These are phyloP conservation scores for Rubus idaeus DNA, from an alignment of 306 rosid species.

Conservation along the genomic window DNA sequence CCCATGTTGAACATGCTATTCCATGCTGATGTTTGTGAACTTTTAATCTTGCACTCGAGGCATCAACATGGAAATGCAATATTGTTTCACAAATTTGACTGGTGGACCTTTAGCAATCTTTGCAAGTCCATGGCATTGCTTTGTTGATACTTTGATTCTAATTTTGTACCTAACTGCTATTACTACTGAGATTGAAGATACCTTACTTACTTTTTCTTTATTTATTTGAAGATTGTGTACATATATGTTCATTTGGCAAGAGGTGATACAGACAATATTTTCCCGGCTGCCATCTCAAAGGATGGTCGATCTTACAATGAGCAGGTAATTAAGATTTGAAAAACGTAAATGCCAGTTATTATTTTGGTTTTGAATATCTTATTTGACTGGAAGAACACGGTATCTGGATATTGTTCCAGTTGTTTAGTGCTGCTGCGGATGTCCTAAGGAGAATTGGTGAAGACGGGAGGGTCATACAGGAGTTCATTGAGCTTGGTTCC, in stretches of 20 bases:
- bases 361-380: constrained; percentile 17
- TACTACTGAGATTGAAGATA: not conserved
- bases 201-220: not conserved
- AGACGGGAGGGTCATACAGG: constrained; percentile 78
- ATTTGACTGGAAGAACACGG: constrained; percentile 24
- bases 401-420: constrained; percentile 46
- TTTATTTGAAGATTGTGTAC: constrained; percentile 66
- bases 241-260: constrained; percentile 89
- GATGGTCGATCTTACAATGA: constrained; percentile 98
- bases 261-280: constrained; percentile 73
- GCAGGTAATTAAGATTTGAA: constrained; percentile 51
- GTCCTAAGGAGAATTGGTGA: constrained; percentile 85
- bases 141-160: not conserved
- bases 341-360: not conserved
- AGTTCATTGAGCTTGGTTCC: constrained; percentile 75
- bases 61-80: not conserved
- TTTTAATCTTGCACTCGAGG: no score
- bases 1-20: not conserved
- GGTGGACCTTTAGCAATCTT: not conserved
- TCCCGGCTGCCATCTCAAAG: constrained; percentile 92
- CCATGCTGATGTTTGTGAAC: not conserved
- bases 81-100: not conserved
- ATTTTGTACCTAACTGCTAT: not conserved
- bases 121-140: not conserved
- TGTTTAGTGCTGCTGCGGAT: constrained; percentile 86